Evolutionary conservation across 495 filamentous ascomycete genomes (phyloP), one percentile per base, ranked within the genome.

Genomic region (Penicillium atrosanguineum): DNA sequence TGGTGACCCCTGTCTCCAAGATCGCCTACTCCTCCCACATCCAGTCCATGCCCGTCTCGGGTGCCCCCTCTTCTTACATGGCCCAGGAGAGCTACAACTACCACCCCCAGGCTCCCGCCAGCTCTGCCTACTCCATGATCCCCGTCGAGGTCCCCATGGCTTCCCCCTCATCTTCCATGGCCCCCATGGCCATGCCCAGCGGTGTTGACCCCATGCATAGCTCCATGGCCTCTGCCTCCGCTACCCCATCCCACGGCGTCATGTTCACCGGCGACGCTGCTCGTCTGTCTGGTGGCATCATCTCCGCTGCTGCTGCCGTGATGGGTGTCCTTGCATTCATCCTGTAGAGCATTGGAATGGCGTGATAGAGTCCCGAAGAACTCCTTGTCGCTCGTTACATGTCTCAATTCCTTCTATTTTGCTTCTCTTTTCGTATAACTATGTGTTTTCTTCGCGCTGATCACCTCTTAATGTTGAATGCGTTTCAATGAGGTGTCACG

Each of bases 271-370:
- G 70, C 20, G 61, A 46, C 20, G 68, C 56, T 20, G 46, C 60
- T n/a, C 61, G 57, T 8, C 31, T 69, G n/a, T 60, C 67, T 12
- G 58, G 64, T 6, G 69, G 67, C 8, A 28, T 71, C 34, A 48
- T 64, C 28, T 67, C 70, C 1, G 63, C 53, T 18, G 53, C 60
- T 14, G 62, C 61, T 16, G 70, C 62, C 16, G 60, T 71, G 1
- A 46, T 67, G 16, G 70, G 61, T 56, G 58, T 71, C 11, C 60
- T 73, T 43, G 69, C 70, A 16, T 67, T 66, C 42, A 46, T 69
- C 28, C 46, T 73, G 55, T 73, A 71, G 53, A 55, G 20, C 3
- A 18, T 8, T 19, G n/a, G 6, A 19, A 11, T 40, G n/a, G 16
- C 9, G 38, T 7, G 38, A 20, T 8, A 19, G 6, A 18, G 38